Evolutionary conservation across 2,329 filamentous ascomycete genomes (phyloP), one percentile per base, ranked within the genome.

Genomic region (Hortaea sp.): DNA sequence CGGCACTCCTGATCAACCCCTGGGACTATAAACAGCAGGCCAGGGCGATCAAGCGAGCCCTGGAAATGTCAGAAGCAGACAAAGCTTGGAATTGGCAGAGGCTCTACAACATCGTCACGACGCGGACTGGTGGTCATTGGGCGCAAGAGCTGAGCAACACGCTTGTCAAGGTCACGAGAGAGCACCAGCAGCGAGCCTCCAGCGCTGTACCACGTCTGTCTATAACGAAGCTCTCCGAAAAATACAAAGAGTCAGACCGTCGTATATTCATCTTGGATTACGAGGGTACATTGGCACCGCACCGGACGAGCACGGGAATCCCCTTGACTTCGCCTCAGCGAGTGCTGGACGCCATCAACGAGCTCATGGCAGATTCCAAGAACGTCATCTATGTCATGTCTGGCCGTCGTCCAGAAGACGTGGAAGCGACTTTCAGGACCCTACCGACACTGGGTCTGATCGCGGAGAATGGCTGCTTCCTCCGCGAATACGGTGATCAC

Each of bases 301-400:
- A 88, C 77, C 88, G 88, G 4, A 85, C 86, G 0, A 83, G 88
- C 46, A 85, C 81, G 49, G 84, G 85, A 59, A 90, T 92, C 51
- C 87, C 95, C 42, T 75, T 92, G 12, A 84, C 87, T 43, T 94
- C 85, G 53, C 88, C 88, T 2, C 84, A 92, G 69, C 82, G 88
- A 29, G 88, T 89, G 0, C 76, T 94, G 41, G 85, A 89, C 50
- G 81, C 88, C 0, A 68, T 97, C 10, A 88, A 84, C 49, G 88
- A 95, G 48, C 69, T 97, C 10, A 74, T 92, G 7, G 73, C 83
- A 7, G 88, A 95, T 58, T 78, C 82, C 20, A 79, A 77, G 50
- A 97, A 97, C 60, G 81, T 81, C 1, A 84, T 97, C 28, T 97
- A 95, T 58, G 82, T 97, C 53, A 97, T 95, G 88, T 95, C 88